phyloP scores from a whole-genome alignment of 139 green algal genomes.

The Marvania coccoides region DNA sequence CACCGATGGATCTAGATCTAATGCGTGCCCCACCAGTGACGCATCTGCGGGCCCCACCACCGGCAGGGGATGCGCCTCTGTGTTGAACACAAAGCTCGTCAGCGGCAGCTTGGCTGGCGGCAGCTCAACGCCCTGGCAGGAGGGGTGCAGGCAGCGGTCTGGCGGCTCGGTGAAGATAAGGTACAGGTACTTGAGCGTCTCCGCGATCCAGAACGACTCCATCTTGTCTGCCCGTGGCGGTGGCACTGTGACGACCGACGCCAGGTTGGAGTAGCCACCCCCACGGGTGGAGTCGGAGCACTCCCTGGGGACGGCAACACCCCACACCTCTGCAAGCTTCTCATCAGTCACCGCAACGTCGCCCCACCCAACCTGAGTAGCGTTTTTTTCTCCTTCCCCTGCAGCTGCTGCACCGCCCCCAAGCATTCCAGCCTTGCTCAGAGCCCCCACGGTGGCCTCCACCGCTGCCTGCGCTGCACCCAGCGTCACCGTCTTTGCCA shows the following conservation, averaged over 20 bases:
- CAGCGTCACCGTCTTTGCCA: too few species aligned
- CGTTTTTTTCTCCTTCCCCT: too few species aligned
- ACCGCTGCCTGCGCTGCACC: too few species aligned
- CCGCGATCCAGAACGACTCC: slow-evolving; percentile 81
- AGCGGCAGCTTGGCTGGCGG: slow-evolving; percentile 41
- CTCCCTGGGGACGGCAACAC: too few species aligned
- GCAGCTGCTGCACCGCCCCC: too few species aligned
- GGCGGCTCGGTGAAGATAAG: slow-evolving; percentile 67
- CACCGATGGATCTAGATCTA: neutral
- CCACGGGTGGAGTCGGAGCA: too few species aligned
- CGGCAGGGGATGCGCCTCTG: slow-evolving; percentile 75
- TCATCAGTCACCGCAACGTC: too few species aligned
- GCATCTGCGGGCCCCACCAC: slow-evolving; percentile 36
- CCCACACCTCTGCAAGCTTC: too few species aligned
- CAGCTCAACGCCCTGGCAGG: slow-evolving; percentile 18
- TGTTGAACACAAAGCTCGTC: slow-evolving; percentile 80
- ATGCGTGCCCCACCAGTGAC: neutral
- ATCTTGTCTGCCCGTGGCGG: slow-evolving; percentile 56
- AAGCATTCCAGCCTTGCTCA: too few species aligned
- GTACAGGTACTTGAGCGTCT: slow-evolving; percentile 87
- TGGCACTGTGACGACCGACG: slow-evolving; percentile 43
- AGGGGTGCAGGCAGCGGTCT: slow-evolving; percentile 22
- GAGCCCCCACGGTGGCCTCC: too few species aligned
- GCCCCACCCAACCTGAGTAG: too few species aligned
- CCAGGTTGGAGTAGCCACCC: slow-evolving; percentile 59